These are phyloP conservation scores for Nemania abortiva DNA, from an alignment of 2,329 filamentous ascomycete genomes.

Conservation along the genomic window DNA sequence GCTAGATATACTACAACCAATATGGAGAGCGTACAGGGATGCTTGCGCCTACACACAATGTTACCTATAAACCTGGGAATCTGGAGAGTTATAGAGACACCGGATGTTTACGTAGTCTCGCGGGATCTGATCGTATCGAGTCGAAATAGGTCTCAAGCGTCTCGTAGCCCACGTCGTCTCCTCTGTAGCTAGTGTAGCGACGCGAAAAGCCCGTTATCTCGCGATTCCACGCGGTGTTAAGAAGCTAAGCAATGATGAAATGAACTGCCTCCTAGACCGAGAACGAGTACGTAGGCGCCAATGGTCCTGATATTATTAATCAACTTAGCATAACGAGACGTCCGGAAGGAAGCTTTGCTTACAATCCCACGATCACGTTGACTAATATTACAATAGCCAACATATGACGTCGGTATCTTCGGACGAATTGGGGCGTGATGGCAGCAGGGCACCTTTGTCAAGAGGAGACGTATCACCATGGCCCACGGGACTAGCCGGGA, in stretches of 20 bases:
- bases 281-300: neutral
- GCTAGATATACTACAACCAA: no score
- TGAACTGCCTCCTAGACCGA: neutral
- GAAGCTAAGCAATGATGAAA: neutral
- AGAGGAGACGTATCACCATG: neutral
- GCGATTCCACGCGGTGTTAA: neutral
- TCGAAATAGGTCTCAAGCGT: neutral
- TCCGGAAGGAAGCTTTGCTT: neutral
- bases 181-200: neutral
- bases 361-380: neutral
- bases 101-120: neutral
- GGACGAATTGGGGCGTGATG: neutral
- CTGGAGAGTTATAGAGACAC: neutral
- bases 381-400: slow-evolving; percentile 7
- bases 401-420: neutral
- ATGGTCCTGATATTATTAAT: neutral
- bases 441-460: neutral
- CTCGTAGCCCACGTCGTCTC: neutral
- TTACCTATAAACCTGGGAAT: neutral
- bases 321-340: neutral
- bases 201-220: neutral
- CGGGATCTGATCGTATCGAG: neutral
- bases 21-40: no score
- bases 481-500: neutral
- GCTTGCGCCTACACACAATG: no score